Evolutionary conservation across 2,329 filamentous ascomycete genomes (phyloP).

Genomic region (Xylariaceae sp.): DNA sequence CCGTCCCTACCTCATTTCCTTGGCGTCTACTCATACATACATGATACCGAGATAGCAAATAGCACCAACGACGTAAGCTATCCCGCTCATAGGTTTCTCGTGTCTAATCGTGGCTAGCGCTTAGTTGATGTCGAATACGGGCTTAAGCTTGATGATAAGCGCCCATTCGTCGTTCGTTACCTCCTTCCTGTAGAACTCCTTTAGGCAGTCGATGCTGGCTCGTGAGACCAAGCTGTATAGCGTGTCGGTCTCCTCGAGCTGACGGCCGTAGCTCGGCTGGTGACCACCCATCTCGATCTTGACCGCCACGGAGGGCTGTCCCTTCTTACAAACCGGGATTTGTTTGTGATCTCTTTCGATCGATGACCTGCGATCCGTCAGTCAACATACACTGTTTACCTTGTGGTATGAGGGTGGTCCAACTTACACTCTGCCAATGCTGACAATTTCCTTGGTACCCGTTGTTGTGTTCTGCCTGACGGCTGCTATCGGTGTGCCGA

Average conservation of each 20-base stretch:
- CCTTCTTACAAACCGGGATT: conserved; percentile 86
- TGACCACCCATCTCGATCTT: conserved; percentile 93
- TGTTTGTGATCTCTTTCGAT: conserved; percentile 99
- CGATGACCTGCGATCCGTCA: conserved; percentile 61
- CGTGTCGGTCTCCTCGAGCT: conserved; percentile 84
- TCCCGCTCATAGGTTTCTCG: neutral
- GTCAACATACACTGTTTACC: conserved; percentile 7
- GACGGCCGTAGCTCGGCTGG: conserved; percentile 90
- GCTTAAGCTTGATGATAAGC: conserved; percentile 92
- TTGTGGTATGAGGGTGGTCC: neutral
- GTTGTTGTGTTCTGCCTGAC: conserved; percentile 79
- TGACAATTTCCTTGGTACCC: conserved; percentile 76
- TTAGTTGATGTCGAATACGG: conserved; percentile 80
- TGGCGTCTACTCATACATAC: conserved; percentile 11
- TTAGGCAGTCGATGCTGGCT: conserved; percentile 86
- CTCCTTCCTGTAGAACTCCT: conserved; percentile 80
- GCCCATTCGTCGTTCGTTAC: conserved; percentile 76
- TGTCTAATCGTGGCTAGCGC: neutral
- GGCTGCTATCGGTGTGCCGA: conserved; percentile 86
- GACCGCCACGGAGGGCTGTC: conserved; percentile 92
- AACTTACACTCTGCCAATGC: conserved; percentile 87
- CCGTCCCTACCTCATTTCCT: neutral
- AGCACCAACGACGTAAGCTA: neutral
- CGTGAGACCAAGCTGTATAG: conserved; percentile 87
- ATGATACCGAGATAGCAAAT: neutral